Conservation (phyloP, 305 asterid species). For the Withania somnifera region DNA sequence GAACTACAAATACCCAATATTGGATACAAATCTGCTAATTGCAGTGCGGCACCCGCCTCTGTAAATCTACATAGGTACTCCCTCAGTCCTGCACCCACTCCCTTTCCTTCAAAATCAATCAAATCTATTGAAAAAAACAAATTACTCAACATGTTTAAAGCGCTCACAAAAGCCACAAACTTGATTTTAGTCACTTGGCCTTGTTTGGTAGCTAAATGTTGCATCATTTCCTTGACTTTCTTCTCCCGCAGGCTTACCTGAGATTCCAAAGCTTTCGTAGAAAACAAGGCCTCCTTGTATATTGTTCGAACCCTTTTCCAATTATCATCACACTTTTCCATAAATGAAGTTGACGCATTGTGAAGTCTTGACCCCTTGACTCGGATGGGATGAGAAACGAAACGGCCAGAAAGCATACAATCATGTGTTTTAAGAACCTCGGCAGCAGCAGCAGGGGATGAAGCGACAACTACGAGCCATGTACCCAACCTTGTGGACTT, state of each 20-base stretch:
- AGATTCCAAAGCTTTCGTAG: slow-evolving; percentile 18
- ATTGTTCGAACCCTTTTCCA: slow-evolving; percentile 18
- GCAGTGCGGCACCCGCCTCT: background rate
- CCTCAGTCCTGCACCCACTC: background rate
- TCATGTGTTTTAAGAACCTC: slow-evolving; percentile 25
- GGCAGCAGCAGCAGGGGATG: slow-evolving; percentile 27
- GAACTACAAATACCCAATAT: background rate
- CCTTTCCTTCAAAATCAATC: background rate
- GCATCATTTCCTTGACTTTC: slow-evolving; percentile 11
- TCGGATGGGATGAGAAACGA: slow-evolving; percentile 13
- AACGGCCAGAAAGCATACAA: slow-evolving; percentile 15
- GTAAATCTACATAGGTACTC: background rate
- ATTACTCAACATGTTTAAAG: background rate
- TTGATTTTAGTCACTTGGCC: background rate
- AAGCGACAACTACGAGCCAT: slow-evolving; percentile 15
- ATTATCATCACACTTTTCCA: slow-evolving; percentile 7
- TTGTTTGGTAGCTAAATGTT: background rate
- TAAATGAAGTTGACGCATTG: slow-evolving; percentile 14
- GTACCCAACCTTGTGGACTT: slow-evolving; percentile 16
- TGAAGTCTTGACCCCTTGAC: slow-evolving; percentile 6
- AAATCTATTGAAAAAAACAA: background rate
- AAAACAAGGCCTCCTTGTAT: slow-evolving; percentile 22
- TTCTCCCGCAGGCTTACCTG: slow-evolving; percentile 9
- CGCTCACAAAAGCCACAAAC: background rate
- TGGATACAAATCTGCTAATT: background rate